These are phyloP conservation scores for Ustilago curta DNA, from an alignment of 1,284 basidiomycete genomes.

Conservation along the genomic window DNA sequence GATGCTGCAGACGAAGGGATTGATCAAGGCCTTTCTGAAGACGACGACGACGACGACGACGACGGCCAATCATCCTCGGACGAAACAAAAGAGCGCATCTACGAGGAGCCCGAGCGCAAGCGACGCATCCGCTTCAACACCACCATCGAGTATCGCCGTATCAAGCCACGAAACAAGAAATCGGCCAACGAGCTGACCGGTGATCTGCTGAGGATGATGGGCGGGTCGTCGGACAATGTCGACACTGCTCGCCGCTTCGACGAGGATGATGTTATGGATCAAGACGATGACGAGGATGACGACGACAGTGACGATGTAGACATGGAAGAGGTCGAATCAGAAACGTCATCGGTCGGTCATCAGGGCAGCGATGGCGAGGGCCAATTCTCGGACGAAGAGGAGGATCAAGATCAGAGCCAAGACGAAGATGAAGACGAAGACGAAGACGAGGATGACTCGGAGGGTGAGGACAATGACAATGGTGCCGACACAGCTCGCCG, in stretches of 20 bases:
- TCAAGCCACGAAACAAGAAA: constrained; percentile 57
- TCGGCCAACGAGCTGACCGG: constrained; percentile 42
- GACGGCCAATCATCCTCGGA: constrained; percentile 16
- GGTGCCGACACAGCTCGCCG: constrained; percentile 71
- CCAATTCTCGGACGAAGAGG: constrained; percentile 43
- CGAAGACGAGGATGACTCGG: constrained; percentile 48
- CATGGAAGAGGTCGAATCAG: constrained; percentile 55
- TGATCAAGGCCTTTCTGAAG: constrained; percentile 10
- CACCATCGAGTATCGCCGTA: constrained; percentile 80
- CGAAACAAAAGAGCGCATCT: constrained; percentile 62
- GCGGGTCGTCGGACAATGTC: constrained; percentile 22
- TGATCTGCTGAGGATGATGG: constrained; percentile 43
- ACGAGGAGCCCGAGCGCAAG: constrained; percentile 48
- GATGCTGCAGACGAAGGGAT: constrained; percentile 29
- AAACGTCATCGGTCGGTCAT: constrained; percentile 40
- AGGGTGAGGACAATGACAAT: constrained; percentile 60
- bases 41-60: constrained; percentile 18
- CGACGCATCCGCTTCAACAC: constrained; percentile 78
- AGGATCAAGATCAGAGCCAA: constrained; percentile 58
- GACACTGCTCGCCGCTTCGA: constrained; percentile 32
- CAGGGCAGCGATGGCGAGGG: constrained; percentile 52
- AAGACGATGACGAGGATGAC: constrained; percentile 24
- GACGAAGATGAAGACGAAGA: constrained; percentile 49
- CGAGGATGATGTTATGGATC: constrained; percentile 26
- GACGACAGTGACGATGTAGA: constrained; percentile 69